Percentiles rank a stretch among this genome's conserved stretches.
Conservation (phyloP, 75 land plant species). For the Selaginella moellendorffii region DNA sequence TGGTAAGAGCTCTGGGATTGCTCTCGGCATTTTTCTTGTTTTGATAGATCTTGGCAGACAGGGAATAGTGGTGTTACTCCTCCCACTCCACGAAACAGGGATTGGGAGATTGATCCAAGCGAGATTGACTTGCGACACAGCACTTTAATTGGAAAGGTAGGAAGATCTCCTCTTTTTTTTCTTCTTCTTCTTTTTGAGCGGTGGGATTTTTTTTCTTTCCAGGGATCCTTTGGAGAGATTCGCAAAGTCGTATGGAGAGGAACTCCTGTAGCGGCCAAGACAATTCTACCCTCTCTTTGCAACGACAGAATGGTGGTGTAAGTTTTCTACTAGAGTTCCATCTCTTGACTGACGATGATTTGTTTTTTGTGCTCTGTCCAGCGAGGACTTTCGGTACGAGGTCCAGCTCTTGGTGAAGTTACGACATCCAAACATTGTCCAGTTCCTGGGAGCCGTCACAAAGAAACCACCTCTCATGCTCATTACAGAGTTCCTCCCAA, state of each 20-base stretch:
- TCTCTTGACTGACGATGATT: not conserved
- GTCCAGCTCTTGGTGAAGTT: constrained; percentile 79
- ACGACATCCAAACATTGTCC: constrained; percentile 89
- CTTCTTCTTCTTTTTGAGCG: not conserved
- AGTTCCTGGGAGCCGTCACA: constrained; percentile 95
- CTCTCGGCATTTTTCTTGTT: not conserved
- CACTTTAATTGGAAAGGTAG: constrained; percentile 63
- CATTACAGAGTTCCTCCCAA: constrained; percentile 69
- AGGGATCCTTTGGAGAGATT: constrained; percentile 98
- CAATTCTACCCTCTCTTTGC: constrained; percentile 83
- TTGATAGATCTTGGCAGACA: constrained; percentile 34
- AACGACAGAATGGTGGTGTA: constrained; percentile 81
- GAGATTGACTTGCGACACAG: constrained; percentile 67
- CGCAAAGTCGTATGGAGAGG: constrained; percentile 72
- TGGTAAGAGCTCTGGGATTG: constrained; percentile 8
- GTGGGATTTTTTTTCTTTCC: not conserved
- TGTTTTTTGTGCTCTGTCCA: constrained; percentile 29
- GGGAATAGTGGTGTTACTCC: constrained; percentile 42
- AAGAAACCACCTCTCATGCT: constrained; percentile 66
- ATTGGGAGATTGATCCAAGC: constrained; percentile 81
- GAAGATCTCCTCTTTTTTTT: not conserved
- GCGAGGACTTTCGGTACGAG: constrained; percentile 86
- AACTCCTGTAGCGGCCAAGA: constrained; percentile 91
- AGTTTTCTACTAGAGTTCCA: constrained; percentile 10
- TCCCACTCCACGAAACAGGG: constrained; percentile 58